A percentile compares a stretch with the other conserved stretches of the same genome.
These are phyloP conservation scores for Cryptococcus sp. DNA, from an alignment of 1,284 basidiomycete genomes.

Conservation along the genomic window DNA sequence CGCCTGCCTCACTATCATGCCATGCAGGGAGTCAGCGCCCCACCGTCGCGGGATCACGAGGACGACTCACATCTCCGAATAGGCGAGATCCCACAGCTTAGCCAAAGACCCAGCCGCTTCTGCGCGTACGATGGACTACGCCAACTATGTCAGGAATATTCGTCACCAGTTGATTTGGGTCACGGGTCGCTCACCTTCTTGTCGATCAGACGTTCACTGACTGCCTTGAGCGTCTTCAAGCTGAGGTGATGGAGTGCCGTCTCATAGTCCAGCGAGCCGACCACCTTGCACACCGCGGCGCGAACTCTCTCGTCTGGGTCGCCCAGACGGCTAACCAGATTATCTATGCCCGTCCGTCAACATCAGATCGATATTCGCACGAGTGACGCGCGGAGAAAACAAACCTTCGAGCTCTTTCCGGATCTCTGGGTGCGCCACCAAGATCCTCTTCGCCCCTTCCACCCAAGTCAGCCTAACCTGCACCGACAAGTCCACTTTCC, in stretches of 20 bases:
- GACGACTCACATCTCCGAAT: conserved; percentile 76
- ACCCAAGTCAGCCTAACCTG: conserved; percentile 75
- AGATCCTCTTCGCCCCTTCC: conserved; percentile 63
- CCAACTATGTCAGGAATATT: background rate
- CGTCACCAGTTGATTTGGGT: background rate
- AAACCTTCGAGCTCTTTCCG: conserved; percentile 68
- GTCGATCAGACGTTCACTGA: conserved; percentile 75
- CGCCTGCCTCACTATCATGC: conserved; percentile 67
- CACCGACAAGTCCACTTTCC: conserved; percentile 72
- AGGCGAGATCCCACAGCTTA: conserved; percentile 76
- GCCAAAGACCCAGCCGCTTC: conserved; percentile 77
- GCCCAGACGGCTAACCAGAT: conserved; percentile 63
- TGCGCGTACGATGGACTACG: conserved; percentile 67
- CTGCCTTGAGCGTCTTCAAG: conserved; percentile 58
- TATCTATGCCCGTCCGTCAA: conserved; percentile 52
- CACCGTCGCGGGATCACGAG: background rate
- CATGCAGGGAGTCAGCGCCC: background rate
- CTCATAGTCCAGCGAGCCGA: conserved; percentile 85
- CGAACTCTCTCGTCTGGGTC: conserved; percentile 93
- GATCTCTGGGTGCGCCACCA: conserved; percentile 66
- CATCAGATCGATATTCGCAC: background rate
- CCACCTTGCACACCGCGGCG: conserved; percentile 74
- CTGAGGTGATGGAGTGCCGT: conserved; percentile 79
- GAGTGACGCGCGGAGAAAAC: conserved; percentile 15
- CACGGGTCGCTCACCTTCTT: conserved; percentile 63